Evolutionary conservation across 83 land plant genomes (phyloP).

Genomic region (Larix sibirica): DNA sequence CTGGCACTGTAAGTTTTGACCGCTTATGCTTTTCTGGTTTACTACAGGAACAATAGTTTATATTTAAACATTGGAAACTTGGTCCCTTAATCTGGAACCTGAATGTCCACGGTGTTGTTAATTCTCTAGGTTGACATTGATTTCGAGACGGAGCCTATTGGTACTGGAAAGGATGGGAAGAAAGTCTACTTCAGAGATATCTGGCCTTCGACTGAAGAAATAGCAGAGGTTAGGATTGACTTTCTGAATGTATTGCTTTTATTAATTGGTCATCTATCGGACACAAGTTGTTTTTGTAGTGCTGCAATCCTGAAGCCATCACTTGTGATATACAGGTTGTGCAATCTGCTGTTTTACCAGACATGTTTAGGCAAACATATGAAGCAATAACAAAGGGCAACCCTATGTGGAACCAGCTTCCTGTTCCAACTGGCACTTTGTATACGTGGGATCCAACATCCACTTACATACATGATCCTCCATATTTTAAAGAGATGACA

Average conservation of each 20-base stretch:
- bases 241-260: not conserved
- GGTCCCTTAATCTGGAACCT: not conserved
- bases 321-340: slow-evolving; percentile 55
- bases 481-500: slow-evolving; percentile 80
- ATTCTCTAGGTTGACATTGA: slow-evolving; percentile 85
- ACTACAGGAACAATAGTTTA: not conserved
- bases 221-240: slow-evolving; percentile 58
- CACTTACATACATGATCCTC: too few relatives aligned
- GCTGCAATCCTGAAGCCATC: not conserved
- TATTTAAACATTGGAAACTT: not conserved
- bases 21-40: not conserved
- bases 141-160: slow-evolving; percentile 91
- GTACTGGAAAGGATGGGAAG: slow-evolving; percentile 82
- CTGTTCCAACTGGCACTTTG: slow-evolving; percentile 55
- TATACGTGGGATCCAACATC: slow-evolving; percentile 87
- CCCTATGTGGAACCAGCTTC: slow-evolving; percentile 84
- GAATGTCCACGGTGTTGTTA: too few relatives aligned
- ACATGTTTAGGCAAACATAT: slow-evolving; percentile 38
- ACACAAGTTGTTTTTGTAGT: not conserved
- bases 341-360: slow-evolving; percentile 76
- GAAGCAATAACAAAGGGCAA: slow-evolving; percentile 88
- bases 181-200: slow-evolving; percentile 82
- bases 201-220: slow-evolving; percentile 93
- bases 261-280: not conserved
- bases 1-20: slow-evolving; percentile 69